Conservation (phyloP, 2,329 filamentous ascomycete species). For the Zymoseptoria pseudotritici region DNA sequence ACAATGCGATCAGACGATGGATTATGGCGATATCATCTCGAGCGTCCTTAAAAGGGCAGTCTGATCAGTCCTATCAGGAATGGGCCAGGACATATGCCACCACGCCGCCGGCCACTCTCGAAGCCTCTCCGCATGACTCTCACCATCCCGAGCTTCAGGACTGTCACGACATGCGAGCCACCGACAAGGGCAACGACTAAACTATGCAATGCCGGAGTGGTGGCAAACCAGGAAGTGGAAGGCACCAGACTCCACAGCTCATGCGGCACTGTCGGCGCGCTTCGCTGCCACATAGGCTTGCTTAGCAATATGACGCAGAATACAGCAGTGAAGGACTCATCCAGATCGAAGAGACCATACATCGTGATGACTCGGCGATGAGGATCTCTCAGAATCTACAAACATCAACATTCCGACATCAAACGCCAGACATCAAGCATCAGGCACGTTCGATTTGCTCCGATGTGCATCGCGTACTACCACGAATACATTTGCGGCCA, state of each 20-base stretch:
- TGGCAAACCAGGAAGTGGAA: not conserved
- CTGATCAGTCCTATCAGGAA: not conserved
- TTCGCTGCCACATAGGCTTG: not conserved
- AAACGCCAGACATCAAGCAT: slow-evolving; percentile 2
- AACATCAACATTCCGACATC: not conserved
- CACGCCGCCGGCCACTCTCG: not conserved
- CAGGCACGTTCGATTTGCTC: not conserved
- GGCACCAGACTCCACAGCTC: not conserved
- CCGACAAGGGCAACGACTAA: not conserved
- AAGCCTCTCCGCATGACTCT: not conserved
- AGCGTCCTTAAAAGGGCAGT: not conserved
- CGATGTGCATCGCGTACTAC: slow-evolving; percentile 14
- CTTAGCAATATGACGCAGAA: not conserved
- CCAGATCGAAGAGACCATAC: not conserved
- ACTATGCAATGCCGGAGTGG: not conserved
- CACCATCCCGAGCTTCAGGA: not conserved
- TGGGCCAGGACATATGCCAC: not conserved
- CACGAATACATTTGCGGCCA: slow-evolving; percentile 13
- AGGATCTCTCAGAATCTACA: not conserved
- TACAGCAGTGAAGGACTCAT: not conserved
- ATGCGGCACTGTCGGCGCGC: not conserved
- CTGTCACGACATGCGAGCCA: not conserved
- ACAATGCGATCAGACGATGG: not conserved
- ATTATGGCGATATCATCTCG: not conserved
- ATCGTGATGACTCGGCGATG: not conserved